phyloP scores from a whole-genome alignment of 1,284 basidiomycete species.

The Neonothopanus nambi region DNA sequence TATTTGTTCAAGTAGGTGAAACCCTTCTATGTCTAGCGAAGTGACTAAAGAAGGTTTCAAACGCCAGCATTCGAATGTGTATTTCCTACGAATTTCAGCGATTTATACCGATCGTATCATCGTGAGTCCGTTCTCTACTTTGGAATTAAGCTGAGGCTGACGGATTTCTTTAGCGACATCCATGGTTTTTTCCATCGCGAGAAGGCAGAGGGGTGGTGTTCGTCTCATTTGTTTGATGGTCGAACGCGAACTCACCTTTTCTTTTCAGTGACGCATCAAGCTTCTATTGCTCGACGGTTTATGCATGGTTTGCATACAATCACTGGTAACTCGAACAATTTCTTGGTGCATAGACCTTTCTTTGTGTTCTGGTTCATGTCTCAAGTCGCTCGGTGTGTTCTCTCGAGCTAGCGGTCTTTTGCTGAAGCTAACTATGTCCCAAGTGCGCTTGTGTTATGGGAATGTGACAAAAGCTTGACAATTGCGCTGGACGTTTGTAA shows the following conservation, averaged over 20 bases:
- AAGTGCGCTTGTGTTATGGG: constrained; percentile 64
- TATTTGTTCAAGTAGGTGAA: constrained; percentile 70
- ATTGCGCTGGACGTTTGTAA: constrained; percentile 68
- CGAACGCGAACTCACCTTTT: constrained; percentile 12
- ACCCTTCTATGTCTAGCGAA: background rate
- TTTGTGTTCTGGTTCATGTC: constrained; percentile 80
- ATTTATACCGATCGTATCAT: constrained; percentile 59
- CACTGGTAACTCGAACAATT: constrained; percentile 58
- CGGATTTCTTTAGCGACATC: constrained; percentile 39
- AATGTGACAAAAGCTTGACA: constrained; percentile 57
- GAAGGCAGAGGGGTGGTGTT: constrained; percentile 77
- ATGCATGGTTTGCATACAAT: constrained; percentile 61
- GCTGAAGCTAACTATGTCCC: constrained; percentile 7
- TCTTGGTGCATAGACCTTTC: constrained; percentile 60
- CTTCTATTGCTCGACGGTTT: constrained; percentile 56
- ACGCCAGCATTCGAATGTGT: constrained; percentile 62
- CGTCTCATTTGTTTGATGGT: constrained; percentile 29
- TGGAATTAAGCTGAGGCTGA: background rate
- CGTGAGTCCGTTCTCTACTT: constrained; percentile 41
- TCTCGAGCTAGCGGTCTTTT: background rate
- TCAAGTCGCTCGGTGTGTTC: constrained; percentile 60
- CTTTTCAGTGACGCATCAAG: constrained; percentile 60
- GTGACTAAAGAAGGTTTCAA: constrained; percentile 6
- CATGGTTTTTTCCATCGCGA: constrained; percentile 56
- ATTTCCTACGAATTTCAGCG: constrained; percentile 69